Conservation (phyloP, 495 filamentous ascomycete genomes). For the Tricharina praecox region DNA sequence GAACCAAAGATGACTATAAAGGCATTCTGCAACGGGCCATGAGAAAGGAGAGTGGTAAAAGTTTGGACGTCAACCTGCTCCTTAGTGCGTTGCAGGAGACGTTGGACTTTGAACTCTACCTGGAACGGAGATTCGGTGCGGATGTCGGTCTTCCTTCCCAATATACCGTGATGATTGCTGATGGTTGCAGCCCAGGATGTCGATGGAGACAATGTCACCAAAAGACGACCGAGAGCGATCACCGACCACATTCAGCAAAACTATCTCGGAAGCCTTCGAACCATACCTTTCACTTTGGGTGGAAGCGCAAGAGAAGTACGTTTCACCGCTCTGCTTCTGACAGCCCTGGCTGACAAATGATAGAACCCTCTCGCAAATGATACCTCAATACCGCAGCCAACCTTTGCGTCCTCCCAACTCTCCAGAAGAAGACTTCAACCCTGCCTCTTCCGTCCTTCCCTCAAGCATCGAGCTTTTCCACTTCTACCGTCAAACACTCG, state of each 20-base stretch:
- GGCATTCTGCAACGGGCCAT: constrained; percentile 76
- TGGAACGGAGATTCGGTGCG: constrained; percentile 67
- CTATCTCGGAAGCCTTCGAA: constrained; percentile 93
- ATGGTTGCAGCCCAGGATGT: constrained; percentile 45
- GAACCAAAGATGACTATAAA: constrained; percentile 87
- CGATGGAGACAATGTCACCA: constrained; percentile 79
- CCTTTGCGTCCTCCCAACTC: constrained; percentile 55
- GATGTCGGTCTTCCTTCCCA: constrained; percentile 31
- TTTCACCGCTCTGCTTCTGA: neutral
- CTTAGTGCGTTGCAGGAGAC: constrained; percentile 91
- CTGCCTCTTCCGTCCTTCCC: constrained; percentile 56
- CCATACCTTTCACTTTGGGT: constrained; percentile 96
- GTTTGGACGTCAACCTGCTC: constrained; percentile 78
- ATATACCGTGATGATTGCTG: neutral
- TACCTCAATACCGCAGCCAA: constrained; percentile 77
- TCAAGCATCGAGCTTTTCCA: constrained; percentile 95
- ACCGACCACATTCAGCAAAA: constrained; percentile 67
- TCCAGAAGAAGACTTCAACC: constrained; percentile 86
- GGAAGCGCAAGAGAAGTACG: constrained; percentile 72
- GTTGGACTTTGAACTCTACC: constrained; percentile 84
- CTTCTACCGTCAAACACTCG: constrained; percentile 78
- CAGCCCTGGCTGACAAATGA: neutral
- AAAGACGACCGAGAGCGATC: constrained; percentile 59
- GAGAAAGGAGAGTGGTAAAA: constrained; percentile 57
- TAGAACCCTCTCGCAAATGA: constrained; percentile 58